Evolutionary conservation across 768 basidiomycete species (phyloP), one percentile per base, ranked within the genome.

Genomic region (Tephrocybe sp.): DNA sequence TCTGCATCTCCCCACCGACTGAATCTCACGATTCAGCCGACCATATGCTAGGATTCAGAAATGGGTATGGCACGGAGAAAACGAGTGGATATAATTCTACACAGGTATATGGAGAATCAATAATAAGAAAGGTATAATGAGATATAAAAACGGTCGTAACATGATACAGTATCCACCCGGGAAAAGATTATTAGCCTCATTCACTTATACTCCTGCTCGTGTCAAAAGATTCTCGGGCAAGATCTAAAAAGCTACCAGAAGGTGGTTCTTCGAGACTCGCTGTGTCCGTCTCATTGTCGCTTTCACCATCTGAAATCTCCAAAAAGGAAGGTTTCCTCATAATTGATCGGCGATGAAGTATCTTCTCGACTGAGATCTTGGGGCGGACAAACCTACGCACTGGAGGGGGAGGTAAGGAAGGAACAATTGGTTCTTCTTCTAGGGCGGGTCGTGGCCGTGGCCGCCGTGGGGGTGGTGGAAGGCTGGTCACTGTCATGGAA

Each of bases 321-420:
- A 88, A 68, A 63, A 88, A 88, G 1, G 85, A 87, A 16, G 86
- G 81, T 59, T 86, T 85, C 59, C 73, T 74, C 69, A 83, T 76
- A 52, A 87, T 69, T 6, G 79, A 79, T 41, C 70, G 74, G 39
- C 76, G 74, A 49, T 72, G 74, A 37, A 72, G 58, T n/a, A 58
- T 54, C 47, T 67, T 71, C 42, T 78, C 77, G 18, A 66, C 54
- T 15, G 70, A 65, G 2, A 58, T 47, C 55, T 69, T 71, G 10
- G 67, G 60, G 9, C 64, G 64, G 31, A 69, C 45, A 46, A 30
- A 63, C 53, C 50, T 62, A 30, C 56, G 57, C n/a, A 49, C 39
- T 21, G 53, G 53, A 13, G 69, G 73, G 4, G 70, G 71, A 27
- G 70, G 73, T 0, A 69, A 64, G n/a, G 73, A 58, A 12, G 45